Base-by-base conservation (phyloP, 2,329 filamentous ascomycete species). In the Bipolaris sorokiniana region DNA sequence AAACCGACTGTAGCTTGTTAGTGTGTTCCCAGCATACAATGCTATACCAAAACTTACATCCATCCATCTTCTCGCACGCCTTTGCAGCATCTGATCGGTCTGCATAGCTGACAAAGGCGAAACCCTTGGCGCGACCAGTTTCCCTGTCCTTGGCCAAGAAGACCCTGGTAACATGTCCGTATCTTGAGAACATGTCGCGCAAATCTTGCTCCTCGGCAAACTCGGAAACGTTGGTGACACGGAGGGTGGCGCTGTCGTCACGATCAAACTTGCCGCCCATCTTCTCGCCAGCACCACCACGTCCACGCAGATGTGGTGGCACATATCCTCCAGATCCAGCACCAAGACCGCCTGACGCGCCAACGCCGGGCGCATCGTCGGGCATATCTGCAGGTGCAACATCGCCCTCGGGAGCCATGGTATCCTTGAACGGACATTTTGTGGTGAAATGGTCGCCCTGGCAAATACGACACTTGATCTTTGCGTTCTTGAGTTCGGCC, bases 391-490 rank as follows among this genome's bases (percentile, higher is more conserved):
- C 84, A 22, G 78, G 78, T 20, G 76, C 75, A 37, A 74, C 76
- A 63, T 80, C 81, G 64, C 80, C 80, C 60, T 93, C 87, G 36
- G 91, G 95, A 34, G 94, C 92, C 92, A 99, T 97, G 71, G 94
- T 99, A 78, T 98, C 95, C 84, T 98, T 99, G 89, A 97, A 99
- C 34, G 95, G 95, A 87, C 95, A 99, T 78, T 95, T 90, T 68
- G 94, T 94, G 40, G 95, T 99, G 85, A 98, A 99, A 87, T 99
- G 95, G 84, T 99, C 95, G 76, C 94, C 95, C 77, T 89, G 91
- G 83, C 95, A 99, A 77, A 99, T 98, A 85, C 95, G 90, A 81
- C 95, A 99, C 86, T 98, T 98, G 84, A 99, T 96, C 84, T 97
- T 96, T 87, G 97, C 97, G 83, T 97, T 93, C 87, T 95, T 96